These are phyloP conservation scores for Pisolithus orientalis DNA, from an alignment of 768 basidiomycete species.

Conservation along the genomic window DNA sequence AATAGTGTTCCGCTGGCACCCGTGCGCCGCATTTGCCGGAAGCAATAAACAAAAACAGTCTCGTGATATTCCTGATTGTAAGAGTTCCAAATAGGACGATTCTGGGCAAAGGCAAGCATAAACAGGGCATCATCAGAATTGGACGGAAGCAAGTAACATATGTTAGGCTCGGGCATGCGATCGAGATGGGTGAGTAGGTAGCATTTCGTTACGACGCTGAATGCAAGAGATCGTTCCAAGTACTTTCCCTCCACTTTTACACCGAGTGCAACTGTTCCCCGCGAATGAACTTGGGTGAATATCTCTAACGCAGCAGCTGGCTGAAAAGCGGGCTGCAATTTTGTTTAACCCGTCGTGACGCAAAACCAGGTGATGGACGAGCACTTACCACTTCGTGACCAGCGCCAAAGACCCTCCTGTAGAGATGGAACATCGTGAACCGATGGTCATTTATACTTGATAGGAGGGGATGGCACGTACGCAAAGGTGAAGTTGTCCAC, in stretches of 20 bases:
- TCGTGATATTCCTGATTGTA: slow-evolving; percentile 77
- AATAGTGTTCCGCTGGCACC: slow-evolving; percentile 13
- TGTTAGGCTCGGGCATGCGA: too few relatives aligned
- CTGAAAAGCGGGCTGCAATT: slow-evolving; percentile 51
- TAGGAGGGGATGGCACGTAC: slow-evolving; percentile 31
- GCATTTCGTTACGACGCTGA: too few relatives aligned
- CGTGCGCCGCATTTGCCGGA: slow-evolving; percentile 54
- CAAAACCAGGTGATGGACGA: not conserved
- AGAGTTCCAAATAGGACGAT: slow-evolving; percentile 24
- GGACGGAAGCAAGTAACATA: too few relatives aligned
- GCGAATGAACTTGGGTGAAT: slow-evolving; percentile 50
- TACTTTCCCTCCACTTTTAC: slow-evolving; percentile 2
- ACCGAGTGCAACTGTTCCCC: slow-evolving; percentile 51
- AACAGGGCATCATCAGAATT: too few relatives aligned
- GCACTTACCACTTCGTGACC: slow-evolving; percentile 59
- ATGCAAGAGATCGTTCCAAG: too few relatives aligned
- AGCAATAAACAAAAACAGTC: slow-evolving; percentile 77
- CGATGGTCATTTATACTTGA: too few relatives aligned
- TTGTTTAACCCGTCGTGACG: not conserved
- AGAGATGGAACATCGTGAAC: not conserved
- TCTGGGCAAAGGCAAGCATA: not conserved
- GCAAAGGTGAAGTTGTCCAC: slow-evolving; percentile 65
- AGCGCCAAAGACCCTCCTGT: slow-evolving; percentile 47
- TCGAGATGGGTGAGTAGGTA: too few relatives aligned
- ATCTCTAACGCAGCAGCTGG: slow-evolving; percentile 53